Base-by-base conservation (phyloP, 768 basidiomycete species). In the Lentinula sp. region DNA sequence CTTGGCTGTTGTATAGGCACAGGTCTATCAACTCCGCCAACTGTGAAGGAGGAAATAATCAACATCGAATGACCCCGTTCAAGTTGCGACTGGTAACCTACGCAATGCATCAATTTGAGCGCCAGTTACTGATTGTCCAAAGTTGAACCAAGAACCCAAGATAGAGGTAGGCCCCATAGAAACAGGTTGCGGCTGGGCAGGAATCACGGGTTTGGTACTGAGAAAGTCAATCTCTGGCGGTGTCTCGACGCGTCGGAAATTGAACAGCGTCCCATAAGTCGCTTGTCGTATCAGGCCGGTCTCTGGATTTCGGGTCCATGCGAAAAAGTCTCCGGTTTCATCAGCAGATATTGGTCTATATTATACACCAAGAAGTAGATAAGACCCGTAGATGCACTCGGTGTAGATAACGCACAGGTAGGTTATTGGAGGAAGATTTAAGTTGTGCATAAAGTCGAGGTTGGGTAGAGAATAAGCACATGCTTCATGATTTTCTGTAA, bases 1-100 rank as follows among this genome's bases (percentile, higher is more conserved):
- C 61, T 61, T 55, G 53, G 60, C 49, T 64, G 62, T 63, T 69
- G 73, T 61, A 71, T 70, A 35, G 78, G 83, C 21, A 81, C 69
- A 6, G 86, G 87, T 61, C 87, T 74, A 65, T 87, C 76, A 1
- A 85, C 84, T 1, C 87, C 88, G 9, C 83, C 88, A 59, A 90
- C 88, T 89, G 43, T 5, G 61, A 52, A 50, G 59, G 10, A 9
- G 21, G 16, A 34, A 43, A 42, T 3, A 6, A 21, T 49, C 46
- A 51, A 7, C 15, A 39, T 21, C 18, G 10, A 11, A 16, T 9
- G 4, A 16, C 7, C 9, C 7, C 4, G 46, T 35, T 16, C 46
- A 32, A 8, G 46, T 49, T 31, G 21, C n/a, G 11, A 6, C n/a
- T 42, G 64, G 61, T 51, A 21, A 71, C 84, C 58, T 69, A 89